Base-by-base conservation (phyloP, 257 asterid genomes). In the Eucommia ulmoides region DNA sequence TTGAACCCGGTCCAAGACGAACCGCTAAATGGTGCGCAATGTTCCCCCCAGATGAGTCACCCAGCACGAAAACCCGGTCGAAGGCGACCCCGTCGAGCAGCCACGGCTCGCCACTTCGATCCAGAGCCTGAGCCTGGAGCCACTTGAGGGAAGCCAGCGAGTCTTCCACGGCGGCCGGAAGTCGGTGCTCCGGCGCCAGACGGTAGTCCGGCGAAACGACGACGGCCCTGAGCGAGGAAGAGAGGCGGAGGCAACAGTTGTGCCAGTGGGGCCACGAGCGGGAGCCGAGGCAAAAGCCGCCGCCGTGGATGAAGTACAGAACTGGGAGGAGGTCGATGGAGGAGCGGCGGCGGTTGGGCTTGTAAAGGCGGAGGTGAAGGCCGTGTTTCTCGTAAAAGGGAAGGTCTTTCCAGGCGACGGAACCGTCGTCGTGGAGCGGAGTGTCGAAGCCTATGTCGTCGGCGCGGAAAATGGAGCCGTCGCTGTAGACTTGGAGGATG, bases 31-130 rank as follows among this genome's bases (percentile, higher is more conserved):
- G 97, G 66, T 88, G 97, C 25, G 95, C 95, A 55, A 88, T 38
- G 68, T 70, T 88, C 48, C 95, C 97, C 19, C 97, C 97, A 22
- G 95, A 84, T 1, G 97, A 88, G 59, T 88, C 97, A 0, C 93
- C 97, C 25, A 81, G 14, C 0, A 88, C 46, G 35, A 66, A 84
- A 54, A 81, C 92, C 59, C 59, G 56, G 10, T 64, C 79, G 35
- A 76, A 79, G 55, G 79, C 92, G 14, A 82, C 51, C 14, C 71
- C 69, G 24, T 50, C 57, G 9, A 12, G 8, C 48, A 75, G 3
- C 85, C 85, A 71, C 9, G 65, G 72, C 3, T 68, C 81, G 1
- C 25, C 46, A 7, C 11, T 18, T 1, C 7, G 11, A 8, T 54
- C 48, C 55, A 63, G 7, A 0, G 85, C 79, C 78, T 75, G 84